Evolutionary conservation across 2,329 filamentous ascomycete species (phyloP).

Genomic region (Camptophora hylomeconis): DNA sequence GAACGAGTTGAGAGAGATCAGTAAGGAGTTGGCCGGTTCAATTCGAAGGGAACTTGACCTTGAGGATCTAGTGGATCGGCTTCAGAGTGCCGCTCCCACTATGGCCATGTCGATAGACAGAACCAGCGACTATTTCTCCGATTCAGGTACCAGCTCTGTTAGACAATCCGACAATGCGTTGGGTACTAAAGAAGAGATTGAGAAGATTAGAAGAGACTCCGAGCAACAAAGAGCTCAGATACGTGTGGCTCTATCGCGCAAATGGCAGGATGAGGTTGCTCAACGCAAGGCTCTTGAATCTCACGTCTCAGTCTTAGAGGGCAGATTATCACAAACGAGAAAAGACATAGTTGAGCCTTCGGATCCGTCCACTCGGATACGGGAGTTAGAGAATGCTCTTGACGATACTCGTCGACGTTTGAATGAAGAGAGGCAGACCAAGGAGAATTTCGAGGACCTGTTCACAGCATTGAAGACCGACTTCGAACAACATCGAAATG

Average conservation of each 20-base stretch:
- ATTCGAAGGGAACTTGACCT: constrained; percentile 93
- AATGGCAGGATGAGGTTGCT: constrained; percentile 74
- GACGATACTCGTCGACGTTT: constrained; percentile 75
- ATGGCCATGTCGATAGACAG: constrained; percentile 36
- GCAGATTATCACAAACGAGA: constrained; percentile 44
- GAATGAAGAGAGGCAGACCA: constrained; percentile 71
- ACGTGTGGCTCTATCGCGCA: constrained; percentile 70
- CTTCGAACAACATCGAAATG: constrained; percentile 67
- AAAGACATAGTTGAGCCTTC: constrained; percentile 38
- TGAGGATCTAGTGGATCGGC: constrained; percentile 79
- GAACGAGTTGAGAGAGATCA: constrained; percentile 86
- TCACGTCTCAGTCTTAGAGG: constrained; percentile 72
- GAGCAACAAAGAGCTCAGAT: constrained; percentile 87
- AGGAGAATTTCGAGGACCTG: constrained; percentile 88
- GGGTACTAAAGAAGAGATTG: constrained; percentile 53
- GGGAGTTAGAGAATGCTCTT: constrained; percentile 65
- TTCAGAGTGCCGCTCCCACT: constrained; percentile 62
- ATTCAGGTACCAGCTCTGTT: constrained; percentile 79
- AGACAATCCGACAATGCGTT: constrained; percentile 55
- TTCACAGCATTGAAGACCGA: constrained; percentile 72
- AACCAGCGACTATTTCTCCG: constrained; percentile 96
- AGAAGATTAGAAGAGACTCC: constrained; percentile 66
- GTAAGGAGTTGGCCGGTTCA: constrained; percentile 78
- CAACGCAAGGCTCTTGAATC: constrained; percentile 64
- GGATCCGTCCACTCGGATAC: constrained; percentile 44